Percentiles rank a stretch among this genome's conserved stretches.
Conservation (phyloP, 177 flowering plant species). For the Telopea speciosissima region DNA sequence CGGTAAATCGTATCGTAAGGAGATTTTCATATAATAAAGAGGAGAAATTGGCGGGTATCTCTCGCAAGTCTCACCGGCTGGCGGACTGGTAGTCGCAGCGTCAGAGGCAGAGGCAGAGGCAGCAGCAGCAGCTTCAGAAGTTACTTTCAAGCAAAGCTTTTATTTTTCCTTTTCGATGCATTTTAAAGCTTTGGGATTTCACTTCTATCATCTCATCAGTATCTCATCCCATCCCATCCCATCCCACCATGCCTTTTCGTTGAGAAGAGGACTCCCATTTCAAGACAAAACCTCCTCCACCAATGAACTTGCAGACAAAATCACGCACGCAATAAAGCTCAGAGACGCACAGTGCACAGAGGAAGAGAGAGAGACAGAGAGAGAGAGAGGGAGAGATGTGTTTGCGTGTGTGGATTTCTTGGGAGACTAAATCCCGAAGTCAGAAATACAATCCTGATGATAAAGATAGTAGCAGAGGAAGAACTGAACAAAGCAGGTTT, state of each 20-base stretch:
- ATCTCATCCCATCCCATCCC: background rate
- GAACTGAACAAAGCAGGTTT: no score
- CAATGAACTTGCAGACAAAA: background rate
- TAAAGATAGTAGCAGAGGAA: conserved; percentile 22
- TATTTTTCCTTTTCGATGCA: background rate
- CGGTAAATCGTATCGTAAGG: background rate
- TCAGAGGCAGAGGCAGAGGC: background rate
- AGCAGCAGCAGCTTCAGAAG: conserved; percentile 1
- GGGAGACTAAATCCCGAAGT: conserved; percentile 39
- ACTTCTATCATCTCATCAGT: conserved; percentile 6
- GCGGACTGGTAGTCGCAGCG: background rate
- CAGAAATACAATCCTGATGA: conserved; percentile 39
- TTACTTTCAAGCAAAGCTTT: conserved; percentile 27
- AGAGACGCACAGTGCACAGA: conserved; percentile 1
- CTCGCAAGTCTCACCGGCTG: no score
- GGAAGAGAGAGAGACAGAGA: conserved; percentile 1
- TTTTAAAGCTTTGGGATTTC: background rate
- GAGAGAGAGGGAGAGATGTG: background rate
- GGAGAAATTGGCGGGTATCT: background rate
- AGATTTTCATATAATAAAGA: background rate
- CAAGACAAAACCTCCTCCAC: background rate
- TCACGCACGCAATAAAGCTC: background rate
- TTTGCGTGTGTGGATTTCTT: conserved; percentile 2
- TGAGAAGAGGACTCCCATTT: background rate
- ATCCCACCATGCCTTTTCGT: background rate